These are phyloP conservation scores for Gryganskiella cystojenkinii DNA, from an alignment of 192 early-diverging fungal species.

Conservation along the genomic window DNA sequence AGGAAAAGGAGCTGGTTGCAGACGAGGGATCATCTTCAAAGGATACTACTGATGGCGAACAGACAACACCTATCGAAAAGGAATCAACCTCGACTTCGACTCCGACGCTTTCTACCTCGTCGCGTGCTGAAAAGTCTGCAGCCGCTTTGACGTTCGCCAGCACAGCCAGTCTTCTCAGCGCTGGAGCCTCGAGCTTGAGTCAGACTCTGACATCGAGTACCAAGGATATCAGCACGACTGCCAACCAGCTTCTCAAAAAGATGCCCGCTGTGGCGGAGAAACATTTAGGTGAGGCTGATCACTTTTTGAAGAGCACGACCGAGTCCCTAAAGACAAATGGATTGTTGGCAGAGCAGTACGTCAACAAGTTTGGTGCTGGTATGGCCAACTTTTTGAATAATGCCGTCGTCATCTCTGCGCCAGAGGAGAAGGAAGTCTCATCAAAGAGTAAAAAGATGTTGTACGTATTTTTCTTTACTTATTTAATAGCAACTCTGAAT, in stretches of 20 bases:
- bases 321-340: slow-evolving; percentile 53
- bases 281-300: slow-evolving; percentile 30
- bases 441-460: slow-evolving; percentile 31
- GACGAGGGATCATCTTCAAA: background rate
- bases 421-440: slow-evolving; percentile 28
- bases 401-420: slow-evolving; percentile 56
- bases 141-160: slow-evolving; percentile 23
- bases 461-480: slow-evolving; percentile 17
- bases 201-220: slow-evolving; percentile 32
- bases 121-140: slow-evolving; percentile 9
- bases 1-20: background rate
- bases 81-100: background rate
- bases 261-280: slow-evolving; percentile 32
- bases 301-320: slow-evolving; percentile 44
- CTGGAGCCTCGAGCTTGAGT: slow-evolving; percentile 19
- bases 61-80: background rate
- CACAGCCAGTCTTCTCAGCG: slow-evolving; percentile 35
- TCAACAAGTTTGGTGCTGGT: slow-evolving; percentile 59
- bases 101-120: background rate
- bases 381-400: slow-evolving; percentile 54
- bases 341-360: slow-evolving; percentile 61
- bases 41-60: background rate
- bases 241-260: slow-evolving; percentile 43
- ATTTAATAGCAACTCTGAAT: background rate
- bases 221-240: slow-evolving; percentile 36